Evolutionary conservation across 345 rosid species (phyloP), one percentile per base, ranked within the genome.

Genomic region (Zanthoxylum bungeanum): DNA sequence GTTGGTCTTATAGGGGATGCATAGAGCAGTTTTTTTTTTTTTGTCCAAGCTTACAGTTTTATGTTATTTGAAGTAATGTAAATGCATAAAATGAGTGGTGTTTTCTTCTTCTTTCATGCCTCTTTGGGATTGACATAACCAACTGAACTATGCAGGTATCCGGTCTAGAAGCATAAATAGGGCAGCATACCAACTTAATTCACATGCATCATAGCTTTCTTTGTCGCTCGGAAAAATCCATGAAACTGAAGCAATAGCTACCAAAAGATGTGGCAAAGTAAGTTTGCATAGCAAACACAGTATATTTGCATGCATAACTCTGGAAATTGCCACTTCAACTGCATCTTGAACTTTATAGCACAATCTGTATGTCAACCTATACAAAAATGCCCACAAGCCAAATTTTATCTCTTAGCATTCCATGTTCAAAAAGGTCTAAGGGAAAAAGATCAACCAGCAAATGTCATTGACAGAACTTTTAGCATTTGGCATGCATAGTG

Each of bases 311-410:
- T 63, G 57, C 78, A 80, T 33, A 72, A 80, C 70, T 72, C 77
- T 47, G 66, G 37, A 78, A 64, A 76, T 73, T 61, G 64, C 73
- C 71, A 65, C 59, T 80, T 40, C 71, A 64, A 64, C 59, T 71
- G 76, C 77, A 69, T 44, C 72, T 62, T 56, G 71, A 72, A 68
- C 80, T 73, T 75, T 74, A 78, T 74, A 39, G 72, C 74, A 78
- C 86, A 84, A 75, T 68, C 85, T 82, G 84, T 77, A n/a, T 73
- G 69, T 83, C 75, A 64, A 81, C 86, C 89, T 86, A 85, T 87
- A 85, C 91, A 86, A 80, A 86, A 75, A 77, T 21, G 22, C 71
- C 74, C 77, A 74, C 69, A 74, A 75, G 76, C 77, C 69, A 72
- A 75, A 76, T n/a, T 71, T 72, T 73, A 77, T 78, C 79, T 80